Conservation (phyloP, 768 basidiomycete species). For the Cystobasidiopsis lactophilus region DNA sequence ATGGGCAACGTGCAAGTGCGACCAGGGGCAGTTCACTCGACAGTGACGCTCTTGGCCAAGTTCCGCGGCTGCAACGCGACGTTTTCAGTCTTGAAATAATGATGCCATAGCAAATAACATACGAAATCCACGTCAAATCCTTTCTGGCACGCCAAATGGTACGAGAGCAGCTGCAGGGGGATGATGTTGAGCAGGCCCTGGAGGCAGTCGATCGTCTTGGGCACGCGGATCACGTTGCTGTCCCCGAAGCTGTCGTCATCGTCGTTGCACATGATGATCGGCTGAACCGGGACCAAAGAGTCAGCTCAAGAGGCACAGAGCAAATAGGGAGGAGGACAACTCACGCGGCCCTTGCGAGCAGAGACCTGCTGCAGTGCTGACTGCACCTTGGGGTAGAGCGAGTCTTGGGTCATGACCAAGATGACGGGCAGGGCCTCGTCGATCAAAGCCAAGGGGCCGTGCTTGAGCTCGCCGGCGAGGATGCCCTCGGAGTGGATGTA, state of each 20-base stretch:
- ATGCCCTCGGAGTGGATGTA: constrained; percentile 63
- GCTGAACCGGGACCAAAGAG: constrained; percentile 18
- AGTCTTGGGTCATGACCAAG: constrained; percentile 55
- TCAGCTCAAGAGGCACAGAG: neutral
- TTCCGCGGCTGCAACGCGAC: no score
- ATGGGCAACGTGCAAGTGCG: no score
- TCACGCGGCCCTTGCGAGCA: constrained; percentile 64
- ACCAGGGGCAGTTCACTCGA: no score
- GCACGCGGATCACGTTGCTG: constrained; percentile 72
- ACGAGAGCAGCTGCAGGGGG: constrained; percentile 29
- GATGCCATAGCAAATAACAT: no score
- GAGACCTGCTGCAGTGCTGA: constrained; percentile 91
- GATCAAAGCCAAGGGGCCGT: constrained; percentile 88
- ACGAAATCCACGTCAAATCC: constrained; percentile 1
- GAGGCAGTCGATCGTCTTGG: constrained; percentile 76
- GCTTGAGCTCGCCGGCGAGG: constrained; percentile 94
- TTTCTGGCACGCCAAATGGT: constrained; percentile 3
- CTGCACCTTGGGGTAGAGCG: constrained; percentile 93
- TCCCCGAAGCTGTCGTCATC: constrained; percentile 54
- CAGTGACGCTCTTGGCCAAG: no score
- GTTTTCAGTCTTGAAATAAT: no score
- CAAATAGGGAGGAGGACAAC: no score
- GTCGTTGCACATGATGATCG: constrained; percentile 87
- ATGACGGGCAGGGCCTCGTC: constrained; percentile 52
- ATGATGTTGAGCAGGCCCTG: constrained; percentile 94